These are phyloP conservation scores for Leccinum uliginosum DNA, from an alignment of 768 basidiomycete genomes.

Conservation along the genomic window DNA sequence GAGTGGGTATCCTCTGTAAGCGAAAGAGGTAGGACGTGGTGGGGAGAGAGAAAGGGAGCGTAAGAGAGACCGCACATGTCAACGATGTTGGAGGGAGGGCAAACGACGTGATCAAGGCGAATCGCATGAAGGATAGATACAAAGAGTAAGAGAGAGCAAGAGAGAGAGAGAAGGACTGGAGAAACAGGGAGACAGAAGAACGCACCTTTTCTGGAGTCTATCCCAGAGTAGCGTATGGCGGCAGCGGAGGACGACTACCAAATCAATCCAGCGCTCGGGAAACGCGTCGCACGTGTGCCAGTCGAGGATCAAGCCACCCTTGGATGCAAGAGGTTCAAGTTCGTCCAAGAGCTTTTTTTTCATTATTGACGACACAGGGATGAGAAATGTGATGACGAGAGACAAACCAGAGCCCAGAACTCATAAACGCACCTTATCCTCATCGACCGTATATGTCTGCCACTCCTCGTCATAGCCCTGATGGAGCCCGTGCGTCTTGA, in stretches of 20 bases:
- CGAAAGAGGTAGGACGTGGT: background rate
- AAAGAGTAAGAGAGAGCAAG: no score
- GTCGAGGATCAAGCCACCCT: conserved; percentile 83
- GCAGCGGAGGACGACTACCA: conserved; percentile 89
- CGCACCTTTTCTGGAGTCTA: conserved; percentile 82
- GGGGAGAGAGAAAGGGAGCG: background rate
- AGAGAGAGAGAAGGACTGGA: no score
- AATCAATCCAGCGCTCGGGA: conserved; percentile 94
- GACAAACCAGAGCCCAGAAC: background rate
- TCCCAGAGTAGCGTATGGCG: conserved; percentile 87
- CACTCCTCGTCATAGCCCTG: conserved; percentile 90
- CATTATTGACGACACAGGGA: background rate
- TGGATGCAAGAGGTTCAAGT: conserved; percentile 64
- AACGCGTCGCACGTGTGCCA: conserved; percentile 95
- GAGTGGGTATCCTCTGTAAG: conserved; percentile 69
- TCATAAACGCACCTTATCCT: conserved; percentile 73
- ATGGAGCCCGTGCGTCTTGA: conserved; percentile 79
- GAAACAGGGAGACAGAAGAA: background rate
- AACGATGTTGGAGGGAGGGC: background rate
- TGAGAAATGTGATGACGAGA: background rate
- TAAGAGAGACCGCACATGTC: background rate
- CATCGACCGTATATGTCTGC: conserved; percentile 91
- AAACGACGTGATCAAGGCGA: background rate
- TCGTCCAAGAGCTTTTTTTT: conserved; percentile 73
- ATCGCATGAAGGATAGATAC: no score